Evolutionary conservation across 2,329 filamentous ascomycete species (phyloP).

Genomic region (Huntiella bhutanensis): DNA sequence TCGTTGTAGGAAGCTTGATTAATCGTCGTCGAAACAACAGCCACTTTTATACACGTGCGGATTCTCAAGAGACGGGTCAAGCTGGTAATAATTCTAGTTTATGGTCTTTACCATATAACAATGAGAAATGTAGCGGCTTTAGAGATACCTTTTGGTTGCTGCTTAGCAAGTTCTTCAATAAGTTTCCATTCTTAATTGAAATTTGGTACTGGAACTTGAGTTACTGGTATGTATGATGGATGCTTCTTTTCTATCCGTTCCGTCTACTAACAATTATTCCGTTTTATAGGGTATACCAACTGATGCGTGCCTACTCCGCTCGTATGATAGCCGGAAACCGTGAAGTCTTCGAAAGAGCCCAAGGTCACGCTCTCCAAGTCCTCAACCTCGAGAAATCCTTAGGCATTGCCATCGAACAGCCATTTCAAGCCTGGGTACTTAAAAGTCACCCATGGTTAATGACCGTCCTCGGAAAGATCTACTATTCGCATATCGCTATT

Average conservation of each 20-base stretch:
- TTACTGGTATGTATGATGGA: conserved; percentile 17
- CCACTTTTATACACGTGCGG: conserved; percentile 7
- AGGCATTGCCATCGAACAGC: conserved; percentile 22
- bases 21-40: conserved; percentile 6
- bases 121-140: not conserved
- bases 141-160: conserved; percentile 13
- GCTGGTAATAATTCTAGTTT: conserved; percentile 6
- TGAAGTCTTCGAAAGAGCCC: conserved; percentile 20
- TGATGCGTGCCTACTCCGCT: conserved; percentile 24
- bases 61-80: not conserved
- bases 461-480: conserved; percentile 23
- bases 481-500: conserved; percentile 27
- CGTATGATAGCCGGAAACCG: conserved; percentile 22
- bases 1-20: conserved; percentile 5
- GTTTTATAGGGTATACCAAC: conserved; percentile 22
- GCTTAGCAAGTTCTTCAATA: conserved; percentile 17
- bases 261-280: not conserved
- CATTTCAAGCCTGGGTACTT: conserved; percentile 23
- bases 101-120: not conserved
- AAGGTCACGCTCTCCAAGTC: conserved; percentile 23
- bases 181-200: conserved; percentile 19
- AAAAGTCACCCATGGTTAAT: conserved; percentile 20
- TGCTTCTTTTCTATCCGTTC: not conserved
- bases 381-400: conserved; percentile 21
- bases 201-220: conserved; percentile 22